Evolutionary conservation across 2,329 filamentous ascomycete species (phyloP).

Genomic region (Cryoendolithus antarcticus): DNA sequence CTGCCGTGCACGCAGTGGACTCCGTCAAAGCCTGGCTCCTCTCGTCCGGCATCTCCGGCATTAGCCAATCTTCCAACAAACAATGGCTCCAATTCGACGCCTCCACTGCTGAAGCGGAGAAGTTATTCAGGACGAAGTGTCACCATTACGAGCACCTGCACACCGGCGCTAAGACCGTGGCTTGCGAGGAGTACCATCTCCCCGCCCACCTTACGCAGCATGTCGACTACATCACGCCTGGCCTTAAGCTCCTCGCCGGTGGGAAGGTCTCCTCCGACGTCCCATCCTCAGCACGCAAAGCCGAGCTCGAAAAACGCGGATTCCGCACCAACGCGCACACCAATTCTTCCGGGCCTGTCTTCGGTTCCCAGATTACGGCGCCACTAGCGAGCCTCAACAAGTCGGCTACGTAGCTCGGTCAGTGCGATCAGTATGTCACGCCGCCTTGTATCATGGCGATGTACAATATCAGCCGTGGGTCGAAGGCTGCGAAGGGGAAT

Average conservation of each 20-base stretch:
- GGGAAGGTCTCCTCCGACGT: no score
- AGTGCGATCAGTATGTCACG: conserved; percentile 44
- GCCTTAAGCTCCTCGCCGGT: conserved; percentile 20
- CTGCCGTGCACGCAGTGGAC: conserved; percentile 32
- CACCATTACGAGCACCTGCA: conserved; percentile 40
- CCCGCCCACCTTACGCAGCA: conserved; percentile 17
- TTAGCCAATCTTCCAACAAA: conserved; percentile 39
- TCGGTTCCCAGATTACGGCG: no score
- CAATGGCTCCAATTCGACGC: conserved; percentile 46
- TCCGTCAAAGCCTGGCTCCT: conserved; percentile 41
- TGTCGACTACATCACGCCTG: conserved; percentile 23
- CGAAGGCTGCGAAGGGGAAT: conserved; percentile 34
- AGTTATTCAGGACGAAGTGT: conserved; percentile 42
- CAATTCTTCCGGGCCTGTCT: no score
- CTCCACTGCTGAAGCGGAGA: conserved; percentile 41
- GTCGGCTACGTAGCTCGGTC: conserved; percentile 17
- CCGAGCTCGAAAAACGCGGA: no score
- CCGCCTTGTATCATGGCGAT: conserved; percentile 36
- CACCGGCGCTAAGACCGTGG: conserved; percentile 23
- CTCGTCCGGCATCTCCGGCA: conserved; percentile 36
- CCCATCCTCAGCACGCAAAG: no score
- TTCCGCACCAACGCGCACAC: no score
- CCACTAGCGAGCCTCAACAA: no score
- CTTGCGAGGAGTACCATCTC: conserved; percentile 27
- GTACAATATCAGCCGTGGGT: conserved; percentile 24